Evolutionary conservation across 441 rosid genomes (phyloP), one percentile per base, ranked within the genome.

Genomic region (Erodium trifolium): DNA sequence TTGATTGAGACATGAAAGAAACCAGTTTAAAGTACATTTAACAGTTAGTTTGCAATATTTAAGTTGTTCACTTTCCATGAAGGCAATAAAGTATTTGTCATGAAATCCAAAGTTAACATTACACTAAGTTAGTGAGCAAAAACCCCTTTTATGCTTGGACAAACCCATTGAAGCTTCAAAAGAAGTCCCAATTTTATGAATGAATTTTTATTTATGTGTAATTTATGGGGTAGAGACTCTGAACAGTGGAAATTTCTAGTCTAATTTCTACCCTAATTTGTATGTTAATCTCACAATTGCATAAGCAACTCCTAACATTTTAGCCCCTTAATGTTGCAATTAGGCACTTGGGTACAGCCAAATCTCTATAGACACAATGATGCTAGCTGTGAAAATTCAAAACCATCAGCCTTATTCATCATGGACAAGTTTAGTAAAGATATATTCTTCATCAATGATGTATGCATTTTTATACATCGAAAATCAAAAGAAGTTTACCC

Each of bases 401-500:
- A 41, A 41, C 27, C 27, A 34, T 34, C 37, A 34, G 37, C 37
- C 37, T 34, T 34, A 34, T 34, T 34, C 4, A 34, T 2, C 62
- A 55, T 2, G 62, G 19, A 55, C 62, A 4, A 16, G 62, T 14
- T 55, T 55, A 55, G 18, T n/a, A 13, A 13, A 51, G 13, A 51
- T 13, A 9, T 51, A 13, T 51, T 10, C 16, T 51, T 51, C 65
- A 60, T 16, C 3, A 18, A 19, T 60, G 27, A 23, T 2, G 18
- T 19, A 19, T n/a, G 65, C 65, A 60, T 6, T n/a, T 16, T 17
- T 19, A 63, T 47, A 53, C 37, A 53, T 19, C 17, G 17, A 67
- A 2, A 57, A 39, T n/a, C 5, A 49, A 63, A 71, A 57, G 39
- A 57, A 60, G 29, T 79, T 49, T 75, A 94, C 99, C 79, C 97